Evolutionary conservation across 345 rosid genomes (phyloP).

Genomic region (Brassica nigra): DNA sequence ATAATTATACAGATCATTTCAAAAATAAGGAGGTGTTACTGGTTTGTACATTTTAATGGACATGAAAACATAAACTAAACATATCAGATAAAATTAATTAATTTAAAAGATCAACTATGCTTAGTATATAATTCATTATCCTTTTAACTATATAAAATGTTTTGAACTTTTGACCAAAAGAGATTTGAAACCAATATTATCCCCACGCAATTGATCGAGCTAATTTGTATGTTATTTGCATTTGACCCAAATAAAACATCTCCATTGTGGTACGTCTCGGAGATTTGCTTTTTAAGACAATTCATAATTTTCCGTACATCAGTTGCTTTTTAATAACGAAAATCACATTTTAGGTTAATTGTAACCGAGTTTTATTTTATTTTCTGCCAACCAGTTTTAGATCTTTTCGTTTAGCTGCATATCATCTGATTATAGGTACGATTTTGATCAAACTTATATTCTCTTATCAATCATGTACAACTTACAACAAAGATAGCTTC

Average conservation of each 20-base stretch:
- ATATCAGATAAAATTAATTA: not conserved
- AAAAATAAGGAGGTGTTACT: not conserved
- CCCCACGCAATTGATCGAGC: not conserved
- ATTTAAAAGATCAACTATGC: conserved; percentile 26
- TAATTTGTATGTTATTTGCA: not conserved
- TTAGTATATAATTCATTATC: conserved; percentile 13
- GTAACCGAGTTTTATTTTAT: not conserved
- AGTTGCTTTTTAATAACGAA: not conserved
- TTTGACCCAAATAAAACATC: conserved; percentile 31
- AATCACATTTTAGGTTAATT: not conserved
- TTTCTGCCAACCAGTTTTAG: too few species aligned
- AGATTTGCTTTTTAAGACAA: not conserved
- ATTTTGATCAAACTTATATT: too few species aligned
- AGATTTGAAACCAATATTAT: not conserved
- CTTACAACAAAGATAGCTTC: conserved; percentile 10
- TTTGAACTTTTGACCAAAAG: conserved; percentile 20
- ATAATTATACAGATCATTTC: not conserved
- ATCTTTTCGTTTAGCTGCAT: too few species aligned
- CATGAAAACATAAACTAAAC: too few species aligned
- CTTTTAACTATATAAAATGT: not conserved
- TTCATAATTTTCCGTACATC: not conserved
- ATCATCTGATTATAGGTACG: too few species aligned
- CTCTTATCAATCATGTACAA: too few species aligned
- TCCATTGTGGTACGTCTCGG: not conserved
- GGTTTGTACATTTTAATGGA: too few species aligned